Base-by-base conservation (phyloP, 108 stramenopile genomes). In the Cyclotella choctawhatcheeana region DNA sequence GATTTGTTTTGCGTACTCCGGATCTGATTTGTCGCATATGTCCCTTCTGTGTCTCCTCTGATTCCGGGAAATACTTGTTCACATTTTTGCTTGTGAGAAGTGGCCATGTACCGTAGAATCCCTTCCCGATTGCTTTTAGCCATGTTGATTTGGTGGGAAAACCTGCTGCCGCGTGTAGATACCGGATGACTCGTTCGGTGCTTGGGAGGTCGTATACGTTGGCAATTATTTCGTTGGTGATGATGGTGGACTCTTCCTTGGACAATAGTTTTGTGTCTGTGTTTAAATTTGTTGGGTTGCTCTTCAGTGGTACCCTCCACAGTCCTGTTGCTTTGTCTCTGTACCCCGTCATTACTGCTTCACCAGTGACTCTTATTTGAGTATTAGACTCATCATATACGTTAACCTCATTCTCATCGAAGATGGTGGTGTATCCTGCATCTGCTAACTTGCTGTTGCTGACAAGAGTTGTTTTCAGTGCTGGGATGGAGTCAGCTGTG, bases 1-100 rank as follows among this genome's bases (percentile, higher is more conserved):
- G 37, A 12, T 40, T 40, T 6, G 37, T 40, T 12, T 40, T 40
- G 6, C 37, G 37, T 8, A 40, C 12, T 40, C 37, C 37, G 6
- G 37, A 40, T 12, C 37, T 40, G 8, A 8, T 40, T 12, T 40
- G 37, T 12, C 48, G 53, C 44, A 33, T 35, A n/a, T 70, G 50
- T 7, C 34, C 34, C 18, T 70, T 40, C 37, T 40, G 37, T 40
- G 37, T 40, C 12, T 40, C 37, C 8, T 40, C 37, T 8, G 37
- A 40, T 6, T 55, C 53, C n/a, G 54, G 30, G 13, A 58, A 70
- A 34, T 55, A 43, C 17, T 52, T 70, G 50, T 45, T 29, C 54
- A 34, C 54, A 35, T 44, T 70, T 69, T 59, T 69, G 22, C 5
- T 17, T 14, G 6, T 22, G n/a, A 51, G 50, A 6, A 51, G 17